Conservation (phyloP, 2,329 filamentous ascomycete species). For the Xylaria sp. region DNA sequence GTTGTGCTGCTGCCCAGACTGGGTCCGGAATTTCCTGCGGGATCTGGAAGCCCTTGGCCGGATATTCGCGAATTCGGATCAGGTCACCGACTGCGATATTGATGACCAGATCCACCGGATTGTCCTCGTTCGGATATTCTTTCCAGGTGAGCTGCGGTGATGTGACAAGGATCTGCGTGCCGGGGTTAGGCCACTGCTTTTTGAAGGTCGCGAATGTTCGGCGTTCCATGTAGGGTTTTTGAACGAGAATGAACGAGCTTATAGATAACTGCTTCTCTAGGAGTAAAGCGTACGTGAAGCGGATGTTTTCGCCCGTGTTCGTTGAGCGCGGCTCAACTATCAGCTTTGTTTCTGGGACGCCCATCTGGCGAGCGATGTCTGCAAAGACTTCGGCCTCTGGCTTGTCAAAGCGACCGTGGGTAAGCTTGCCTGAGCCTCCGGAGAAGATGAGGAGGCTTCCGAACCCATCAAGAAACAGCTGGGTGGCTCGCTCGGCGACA, state of each 20-base stretch:
- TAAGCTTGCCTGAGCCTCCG: constrained; percentile 50
- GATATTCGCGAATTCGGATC: constrained; percentile 51
- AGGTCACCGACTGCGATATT: constrained; percentile 54
- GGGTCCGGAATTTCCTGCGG: constrained; percentile 48
- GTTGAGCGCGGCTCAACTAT: constrained; percentile 48
- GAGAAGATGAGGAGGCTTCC: constrained; percentile 52
- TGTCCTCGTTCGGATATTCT: constrained; percentile 50
- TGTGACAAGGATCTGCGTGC: constrained; percentile 47
- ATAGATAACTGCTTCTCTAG: constrained; percentile 34
- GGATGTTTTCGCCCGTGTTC: constrained; percentile 56
- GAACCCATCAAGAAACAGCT: constrained; percentile 48
- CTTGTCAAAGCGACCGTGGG: constrained; percentile 45
- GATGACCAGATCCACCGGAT: constrained; percentile 49
- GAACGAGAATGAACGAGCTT: constrained; percentile 49
- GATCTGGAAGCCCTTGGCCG: constrained; percentile 51
- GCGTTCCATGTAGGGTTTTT: constrained; percentile 57
- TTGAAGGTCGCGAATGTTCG: constrained; percentile 53
- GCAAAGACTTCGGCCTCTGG: constrained; percentile 53
- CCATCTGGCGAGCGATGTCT: constrained; percentile 46
- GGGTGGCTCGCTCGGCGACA: constrained; percentile 49
- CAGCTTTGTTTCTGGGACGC: constrained; percentile 47
- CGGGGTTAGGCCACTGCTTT: constrained; percentile 51
- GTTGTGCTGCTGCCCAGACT: constrained; percentile 50
- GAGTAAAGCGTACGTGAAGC: constrained; percentile 49
- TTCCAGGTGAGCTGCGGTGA: constrained; percentile 47